A percentile compares a stretch with the other conserved stretches of the same genome.
Conservation (phyloP, 75 land plant species). For the Pseudotsuga menziesii region DNA sequence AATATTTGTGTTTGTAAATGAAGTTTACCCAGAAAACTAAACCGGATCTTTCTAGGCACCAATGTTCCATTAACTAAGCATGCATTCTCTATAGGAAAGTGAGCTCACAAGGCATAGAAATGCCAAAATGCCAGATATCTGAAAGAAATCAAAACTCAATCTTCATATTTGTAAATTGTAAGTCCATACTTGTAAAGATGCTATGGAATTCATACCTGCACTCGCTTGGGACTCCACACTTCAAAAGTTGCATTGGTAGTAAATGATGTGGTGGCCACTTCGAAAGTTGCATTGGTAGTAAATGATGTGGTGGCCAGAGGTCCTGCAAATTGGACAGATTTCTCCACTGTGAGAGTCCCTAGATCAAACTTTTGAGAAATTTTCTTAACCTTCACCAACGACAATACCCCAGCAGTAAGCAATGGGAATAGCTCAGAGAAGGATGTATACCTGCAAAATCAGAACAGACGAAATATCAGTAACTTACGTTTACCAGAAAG, state of each 20-base stretch:
- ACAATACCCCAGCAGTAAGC: constrained; percentile 56
- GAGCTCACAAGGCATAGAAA: no score
- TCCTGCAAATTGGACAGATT: constrained; percentile 74
- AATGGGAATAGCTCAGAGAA: constrained; percentile 78
- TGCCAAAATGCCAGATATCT: no score
- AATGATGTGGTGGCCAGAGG: constrained; percentile 81
- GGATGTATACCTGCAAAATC: constrained; percentile 72
- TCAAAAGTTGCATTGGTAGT: constrained; percentile 78
- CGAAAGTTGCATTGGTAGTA: constrained; percentile 76
- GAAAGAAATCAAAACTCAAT: no score
- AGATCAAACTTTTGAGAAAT: constrained; percentile 85
- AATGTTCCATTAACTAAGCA: no score
- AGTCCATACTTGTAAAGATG: no score
- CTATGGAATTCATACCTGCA: constrained; percentile 42
- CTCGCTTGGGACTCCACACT: constrained; percentile 84
- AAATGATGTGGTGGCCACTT: constrained; percentile 64
- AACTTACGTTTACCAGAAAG: neutral
- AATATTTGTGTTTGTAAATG: no score
- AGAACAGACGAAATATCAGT: constrained; percentile 2
- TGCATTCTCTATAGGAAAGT: no score
- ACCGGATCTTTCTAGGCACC: no score
- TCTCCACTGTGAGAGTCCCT: constrained; percentile 68
- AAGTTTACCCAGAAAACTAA: no score
- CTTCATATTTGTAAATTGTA: no score
- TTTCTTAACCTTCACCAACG: constrained; percentile 78